Evolutionary conservation across 441 rosid species (phyloP).

Genomic region (Corymbia citriodora): DNA sequence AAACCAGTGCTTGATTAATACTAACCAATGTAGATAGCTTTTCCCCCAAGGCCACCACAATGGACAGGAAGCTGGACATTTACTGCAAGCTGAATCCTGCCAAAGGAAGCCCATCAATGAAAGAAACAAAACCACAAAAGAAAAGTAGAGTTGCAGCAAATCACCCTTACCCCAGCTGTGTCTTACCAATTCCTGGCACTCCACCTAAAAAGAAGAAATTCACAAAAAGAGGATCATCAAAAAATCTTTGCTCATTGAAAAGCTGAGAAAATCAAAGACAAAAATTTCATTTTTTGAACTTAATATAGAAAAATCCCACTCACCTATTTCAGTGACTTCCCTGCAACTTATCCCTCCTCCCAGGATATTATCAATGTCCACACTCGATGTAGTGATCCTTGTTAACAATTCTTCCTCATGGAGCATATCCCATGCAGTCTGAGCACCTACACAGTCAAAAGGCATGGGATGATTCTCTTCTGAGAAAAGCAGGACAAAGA

Average conservation of each 20-base stretch:
- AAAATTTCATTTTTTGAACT: not conserved
- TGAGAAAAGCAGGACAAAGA: not conserved
- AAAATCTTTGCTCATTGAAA: not conserved
- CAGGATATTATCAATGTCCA: conserved; percentile 70
- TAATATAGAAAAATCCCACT: not conserved
- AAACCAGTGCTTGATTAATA: not conserved
- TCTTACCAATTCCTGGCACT: conserved; percentile 92
- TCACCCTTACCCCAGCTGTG: conserved; percentile 74
- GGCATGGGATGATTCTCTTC: not conserved
- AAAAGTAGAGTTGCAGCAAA: conserved; percentile 12
- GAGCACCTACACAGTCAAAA: conserved; percentile 37
- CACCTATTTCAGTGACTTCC: conserved; percentile 94
- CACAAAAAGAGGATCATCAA: not conserved
- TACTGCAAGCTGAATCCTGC: conserved; percentile 90
- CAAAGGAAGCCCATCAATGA: conserved; percentile 7
- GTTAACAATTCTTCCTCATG: conserved; percentile 55
- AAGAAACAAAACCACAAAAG: not conserved
- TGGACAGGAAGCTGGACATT: conserved; percentile 84
- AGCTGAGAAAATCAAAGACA: not conserved
- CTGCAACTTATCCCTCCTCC: conserved; percentile 88
- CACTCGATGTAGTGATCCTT: conserved; percentile 78
- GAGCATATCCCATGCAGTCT: conserved; percentile 94
- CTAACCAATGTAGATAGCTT: conserved; percentile 78
- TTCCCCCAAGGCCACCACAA: conserved; percentile 89
- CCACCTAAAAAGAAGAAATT: conserved; percentile 50